Evolutionary conservation across 768 basidiomycete species (phyloP), one percentile per base, ranked within the genome.

Genomic region (Holtermanniella nyarrowii): DNA sequence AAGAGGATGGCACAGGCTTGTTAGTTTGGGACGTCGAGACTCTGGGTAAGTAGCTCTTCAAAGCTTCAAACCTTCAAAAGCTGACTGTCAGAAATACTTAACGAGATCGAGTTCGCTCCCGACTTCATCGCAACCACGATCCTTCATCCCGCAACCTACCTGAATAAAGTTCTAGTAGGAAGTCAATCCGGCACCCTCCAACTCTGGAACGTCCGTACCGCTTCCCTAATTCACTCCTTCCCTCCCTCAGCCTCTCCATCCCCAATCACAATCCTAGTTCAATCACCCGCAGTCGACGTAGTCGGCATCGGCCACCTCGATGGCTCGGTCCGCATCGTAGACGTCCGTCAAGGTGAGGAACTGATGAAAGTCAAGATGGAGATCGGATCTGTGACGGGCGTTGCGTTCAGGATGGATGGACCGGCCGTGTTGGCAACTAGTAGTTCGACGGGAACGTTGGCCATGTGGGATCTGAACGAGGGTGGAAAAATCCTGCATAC

Each of bases 261-360:
- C 41, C 77, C 85, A 7, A 80, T 97, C 58, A 90, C 88, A 1
- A 75, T 83, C 2, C 64, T 96, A 37, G 80, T 81, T 1, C 95
- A 95, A 67, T 91, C 89, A 7, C 91, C 93, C 22, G 95, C 91
- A 13, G 84, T 97, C 48, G 95, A 99, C 62, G 88, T 97, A 10
- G 78, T 97, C 37, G 95, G 88, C n/a, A 76, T 99, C 45, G 93
- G 89, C 1, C 88, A 86, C 67, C 76, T 82, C 0, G 86, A 85
- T 0, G 95, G 95, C 39, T 82, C 86, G 60, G 81, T 95, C 24
- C 82, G 84, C 0, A 78, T 99, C 3, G 85, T 90, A 63, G 95
- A 99, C 65, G 78, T 96, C 45, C 82, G 89, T 26, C 79, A 86
- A 10, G 90, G 93, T 56, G 91, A 96, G 69, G 78, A 83, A 25